phyloP scores from a whole-genome alignment of 1,139 yeast species.

The Diutina scorzettiae region DNA sequence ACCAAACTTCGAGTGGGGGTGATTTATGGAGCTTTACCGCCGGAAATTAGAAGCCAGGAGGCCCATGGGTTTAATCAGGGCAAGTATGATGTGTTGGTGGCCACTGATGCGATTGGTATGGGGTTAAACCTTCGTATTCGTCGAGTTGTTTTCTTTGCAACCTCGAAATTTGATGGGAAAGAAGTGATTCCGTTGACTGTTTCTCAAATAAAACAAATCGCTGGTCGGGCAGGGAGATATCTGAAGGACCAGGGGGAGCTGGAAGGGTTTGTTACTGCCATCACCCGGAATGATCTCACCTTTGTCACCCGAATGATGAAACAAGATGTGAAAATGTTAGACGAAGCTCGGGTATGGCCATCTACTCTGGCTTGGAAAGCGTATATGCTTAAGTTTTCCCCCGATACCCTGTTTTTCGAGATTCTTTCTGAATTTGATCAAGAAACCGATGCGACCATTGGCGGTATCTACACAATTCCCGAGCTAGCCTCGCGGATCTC shows the following conservation, averaged over 20 bases:
- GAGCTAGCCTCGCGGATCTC: slow-evolving; percentile 30
- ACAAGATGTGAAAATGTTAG: slow-evolving; percentile 32
- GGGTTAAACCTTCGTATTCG: slow-evolving; percentile 81
- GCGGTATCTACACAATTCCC: not conserved
- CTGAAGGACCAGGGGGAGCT: slow-evolving; percentile 22
- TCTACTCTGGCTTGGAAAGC: slow-evolving; percentile 49
- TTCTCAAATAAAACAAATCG: slow-evolving; percentile 80
- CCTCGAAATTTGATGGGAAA: slow-evolving; percentile 61
- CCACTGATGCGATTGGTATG: slow-evolving; percentile 98
- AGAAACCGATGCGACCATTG: slow-evolving; percentile 13
- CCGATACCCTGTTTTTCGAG: slow-evolving; percentile 29
- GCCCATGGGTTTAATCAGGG: slow-evolving; percentile 71
- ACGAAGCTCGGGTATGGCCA: slow-evolving; percentile 60
- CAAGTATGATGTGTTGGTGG: slow-evolving; percentile 67
- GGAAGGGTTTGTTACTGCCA: slow-evolving; percentile 55
- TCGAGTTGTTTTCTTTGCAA: slow-evolving; percentile 62
- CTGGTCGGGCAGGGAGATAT: slow-evolving; percentile 92
- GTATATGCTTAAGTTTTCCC: slow-evolving; percentile 44
- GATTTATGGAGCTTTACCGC: slow-evolving; percentile 91
- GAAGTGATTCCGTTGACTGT: slow-evolving; percentile 35
- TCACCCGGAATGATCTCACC: slow-evolving; percentile 29
- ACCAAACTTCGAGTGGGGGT: slow-evolving; percentile 71
- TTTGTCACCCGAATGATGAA: slow-evolving; percentile 33
- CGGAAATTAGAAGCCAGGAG: slow-evolving; percentile 83
- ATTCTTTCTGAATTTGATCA: slow-evolving; percentile 36